Percentiles rank a stretch among this genome's conserved stretches.
phyloP scores from a whole-genome alignment of 495 filamentous ascomycete species.

The Trichodelitschia bisporula region DNA sequence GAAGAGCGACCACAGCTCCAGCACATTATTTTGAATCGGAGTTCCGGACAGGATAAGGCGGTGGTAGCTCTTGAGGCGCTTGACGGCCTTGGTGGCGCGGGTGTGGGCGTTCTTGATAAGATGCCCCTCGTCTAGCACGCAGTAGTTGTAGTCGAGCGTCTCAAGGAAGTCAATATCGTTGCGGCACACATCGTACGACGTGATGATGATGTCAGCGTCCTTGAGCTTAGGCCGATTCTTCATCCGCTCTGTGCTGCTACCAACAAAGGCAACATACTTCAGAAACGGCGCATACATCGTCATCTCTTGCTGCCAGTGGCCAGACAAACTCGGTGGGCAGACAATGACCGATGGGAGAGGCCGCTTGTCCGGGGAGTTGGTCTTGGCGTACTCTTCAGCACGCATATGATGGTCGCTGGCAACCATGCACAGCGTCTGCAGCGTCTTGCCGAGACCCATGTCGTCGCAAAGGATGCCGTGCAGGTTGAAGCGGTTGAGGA shows the following conservation, averaged over 20 bases:
- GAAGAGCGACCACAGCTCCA: conserved; percentile 97
- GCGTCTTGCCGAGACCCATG: conserved; percentile 94
- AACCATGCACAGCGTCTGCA: conserved; percentile 94
- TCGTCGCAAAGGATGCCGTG: conserved; percentile 98
- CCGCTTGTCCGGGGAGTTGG: conserved; percentile 46
- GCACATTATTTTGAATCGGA: conserved; percentile 93
- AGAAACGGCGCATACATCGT: conserved; percentile 87
- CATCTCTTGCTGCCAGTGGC: conserved; percentile 97
- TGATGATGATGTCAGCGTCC: conserved; percentile 75
- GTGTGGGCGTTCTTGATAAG: conserved; percentile 95
- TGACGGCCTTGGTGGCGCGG: conserved; percentile 78
- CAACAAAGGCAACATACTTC: conserved; percentile 67
- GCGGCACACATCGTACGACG: conserved; percentile 89
- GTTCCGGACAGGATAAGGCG: conserved; percentile 90
- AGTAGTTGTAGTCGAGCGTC: conserved; percentile 83
- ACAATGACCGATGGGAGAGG: conserved; percentile 80
- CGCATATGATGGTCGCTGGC: conserved; percentile 90
- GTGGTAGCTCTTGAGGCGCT: conserved; percentile 69
- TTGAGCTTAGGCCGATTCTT: conserved; percentile 39
- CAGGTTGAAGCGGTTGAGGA: conserved; percentile 91
- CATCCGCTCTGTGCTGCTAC: conserved; percentile 54
- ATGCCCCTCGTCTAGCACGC: conserved; percentile 90
- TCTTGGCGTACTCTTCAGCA: conserved; percentile 67
- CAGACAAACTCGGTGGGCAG: conserved; percentile 90
- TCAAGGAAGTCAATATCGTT: conserved; percentile 76